Percentiles rank a stretch among this genome's conserved stretches.
Conservation (phyloP, 1,284 basidiomycete genomes). For the Mycosarcoma maydis region DNA sequence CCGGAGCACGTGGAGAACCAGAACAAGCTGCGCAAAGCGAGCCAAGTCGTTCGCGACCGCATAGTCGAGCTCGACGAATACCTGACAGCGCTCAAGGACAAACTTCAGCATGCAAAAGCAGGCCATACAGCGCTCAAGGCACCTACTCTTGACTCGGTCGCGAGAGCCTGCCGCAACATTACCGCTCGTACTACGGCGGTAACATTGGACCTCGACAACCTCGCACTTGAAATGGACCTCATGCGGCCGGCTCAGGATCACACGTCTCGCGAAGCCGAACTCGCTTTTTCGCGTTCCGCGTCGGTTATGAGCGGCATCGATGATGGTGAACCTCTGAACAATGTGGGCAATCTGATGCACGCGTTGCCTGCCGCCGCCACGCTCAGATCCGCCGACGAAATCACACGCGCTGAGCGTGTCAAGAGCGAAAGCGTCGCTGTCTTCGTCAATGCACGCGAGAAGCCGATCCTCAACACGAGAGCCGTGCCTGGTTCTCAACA, state of each 20-base stretch:
- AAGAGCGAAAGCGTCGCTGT: constrained; percentile 35
- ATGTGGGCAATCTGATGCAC: constrained; percentile 19
- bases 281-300: constrained; percentile 19
- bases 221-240: constrained; percentile 72
- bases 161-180: constrained; percentile 84
- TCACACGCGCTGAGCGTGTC: constrained; percentile 19
- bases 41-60: constrained; percentile 77
- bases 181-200: constrained; percentile 73
- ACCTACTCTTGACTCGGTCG: constrained; percentile 83
- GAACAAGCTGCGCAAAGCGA: constrained; percentile 76
- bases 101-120: constrained; percentile 74
- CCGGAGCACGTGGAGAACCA: constrained; percentile 88
- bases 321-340: constrained; percentile 15
- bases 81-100: constrained; percentile 77
- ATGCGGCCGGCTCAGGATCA: constrained; percentile 20
- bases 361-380: constrained; percentile 29
- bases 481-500: constrained; percentile 22
- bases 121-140: constrained; percentile 75
- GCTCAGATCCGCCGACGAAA: constrained; percentile 23
- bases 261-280: constrained; percentile 6
- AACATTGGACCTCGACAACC: constrained; percentile 72
- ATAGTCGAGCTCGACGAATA: constrained; percentile 81
- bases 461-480: constrained; percentile 41
- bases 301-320: constrained; percentile 29
- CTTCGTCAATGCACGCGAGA: constrained; percentile 37